Percentiles rank a stretch among this genome's conserved stretches.
phyloP scores from a whole-genome alignment of 345 rosid species.

The Heritiera fomes region DNA sequence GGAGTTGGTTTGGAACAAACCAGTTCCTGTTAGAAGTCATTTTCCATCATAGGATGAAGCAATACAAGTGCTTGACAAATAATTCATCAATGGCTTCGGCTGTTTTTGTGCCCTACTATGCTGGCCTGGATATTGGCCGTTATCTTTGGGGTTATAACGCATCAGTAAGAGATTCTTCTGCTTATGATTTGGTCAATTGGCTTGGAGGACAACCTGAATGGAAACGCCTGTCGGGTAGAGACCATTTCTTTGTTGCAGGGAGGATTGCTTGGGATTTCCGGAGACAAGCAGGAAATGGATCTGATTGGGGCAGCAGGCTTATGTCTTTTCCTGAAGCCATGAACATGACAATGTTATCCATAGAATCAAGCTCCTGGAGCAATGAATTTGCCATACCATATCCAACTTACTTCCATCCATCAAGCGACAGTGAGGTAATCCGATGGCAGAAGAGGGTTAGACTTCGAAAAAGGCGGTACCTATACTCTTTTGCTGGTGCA shows the following conservation, averaged over 20 bases:
- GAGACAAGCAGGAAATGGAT: constrained; percentile 18
- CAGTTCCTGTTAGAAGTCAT: constrained; percentile 60
- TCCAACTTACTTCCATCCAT: constrained; percentile 65
- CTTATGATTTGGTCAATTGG: constrained; percentile 37
- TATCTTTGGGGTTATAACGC: constrained; percentile 44
- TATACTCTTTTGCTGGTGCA: constrained; percentile 61
- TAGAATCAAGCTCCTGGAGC: constrained; percentile 45
- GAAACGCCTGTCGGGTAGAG: constrained; percentile 53
- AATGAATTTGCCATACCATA: constrained; percentile 64
- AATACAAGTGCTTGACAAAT: constrained; percentile 51
- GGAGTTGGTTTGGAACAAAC: constrained; percentile 46
- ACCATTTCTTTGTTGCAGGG: constrained; percentile 65
- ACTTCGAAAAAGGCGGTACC: constrained; percentile 22
- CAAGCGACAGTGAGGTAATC: constrained; percentile 27
- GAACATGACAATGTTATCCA: constrained; percentile 52
- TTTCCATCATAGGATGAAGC: constrained; percentile 53
- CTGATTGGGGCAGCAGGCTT: constrained; percentile 54
- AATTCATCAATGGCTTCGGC: constrained; percentile 56
- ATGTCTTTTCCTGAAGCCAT: constrained; percentile 47
- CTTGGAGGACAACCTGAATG: constrained; percentile 43
- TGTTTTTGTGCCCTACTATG: constrained; percentile 48
- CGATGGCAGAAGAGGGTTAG: constrained; percentile 49
- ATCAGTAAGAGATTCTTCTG: constrained; percentile 43
- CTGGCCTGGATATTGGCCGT: constrained; percentile 58
- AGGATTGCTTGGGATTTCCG: constrained; percentile 57